Evolutionary conservation across 306 rosid species (phyloP), one percentile per base, ranked within the genome.

Genomic region (Medicago arabica): DNA sequence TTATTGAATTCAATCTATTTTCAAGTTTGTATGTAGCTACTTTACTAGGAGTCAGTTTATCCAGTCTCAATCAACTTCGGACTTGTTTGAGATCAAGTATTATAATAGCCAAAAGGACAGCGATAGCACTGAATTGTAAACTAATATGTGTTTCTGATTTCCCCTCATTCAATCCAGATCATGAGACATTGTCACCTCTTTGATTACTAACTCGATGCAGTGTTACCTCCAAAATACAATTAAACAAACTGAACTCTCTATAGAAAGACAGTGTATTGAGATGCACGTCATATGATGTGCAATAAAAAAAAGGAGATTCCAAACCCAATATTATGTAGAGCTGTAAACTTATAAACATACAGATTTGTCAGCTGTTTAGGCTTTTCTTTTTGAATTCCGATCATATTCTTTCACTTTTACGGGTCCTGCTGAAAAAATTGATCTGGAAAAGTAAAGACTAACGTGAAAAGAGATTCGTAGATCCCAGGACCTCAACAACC

Each of bases 401-500:
- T 60, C 19, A 34, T 1, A n/a, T 3, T 34, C 23, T 62, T 34
- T 62, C 68, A 58, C 10, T 55, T 7, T 55, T 25, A 25, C 7
- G 34, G 34, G 34, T 9, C 15, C 62, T 55, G 14, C 34, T 23
- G 8, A 19, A 19, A 21, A 19, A 57, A 9, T 21, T 55, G 14
- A 18, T 18, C 9, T 1, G 15, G 4, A 12, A 28, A 25, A 61
- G 13, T 66, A 76, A 67, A 65, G 49, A 21, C 25, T 25, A 34
- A 2, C 23, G 5, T 65, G 78, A 70, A 69, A 47, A 67, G 38
- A 44, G 18, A 55, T 66, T 23, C 15, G 46, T 44, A 58, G 66
- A 75, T 79, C 67, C 40, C 34, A 28, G 31, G 64, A 18, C n/a
- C 43, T 34, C 70, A 76, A 67, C 69, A 58, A 21, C 25, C 47